Percentiles rank a stretch among this genome's conserved stretches.
These are phyloP conservation scores for Astrocystis sublimbata DNA, from an alignment of 495 filamentous ascomycete genomes.

Conservation along the genomic window DNA sequence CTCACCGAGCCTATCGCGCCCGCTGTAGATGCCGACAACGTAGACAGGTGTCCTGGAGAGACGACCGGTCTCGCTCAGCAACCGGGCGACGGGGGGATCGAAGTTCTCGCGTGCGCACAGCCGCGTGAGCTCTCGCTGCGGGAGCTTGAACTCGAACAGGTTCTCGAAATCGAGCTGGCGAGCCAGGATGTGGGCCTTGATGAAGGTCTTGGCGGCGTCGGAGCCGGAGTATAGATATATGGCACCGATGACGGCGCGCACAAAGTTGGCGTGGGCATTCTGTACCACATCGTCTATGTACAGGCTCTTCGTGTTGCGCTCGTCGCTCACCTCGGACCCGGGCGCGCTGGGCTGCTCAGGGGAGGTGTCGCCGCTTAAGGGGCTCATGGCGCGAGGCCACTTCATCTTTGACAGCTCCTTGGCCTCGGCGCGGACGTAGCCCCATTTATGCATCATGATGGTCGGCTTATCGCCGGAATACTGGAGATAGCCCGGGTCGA, in stretches of 20 bases:
- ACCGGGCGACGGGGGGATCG: constrained; percentile 79
- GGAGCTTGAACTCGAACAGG: constrained; percentile 80
- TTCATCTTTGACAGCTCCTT: constrained; percentile 44
- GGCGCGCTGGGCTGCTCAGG: constrained; percentile 11
- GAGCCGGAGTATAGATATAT: constrained; percentile 79
- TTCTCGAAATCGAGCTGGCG: constrained; percentile 72
- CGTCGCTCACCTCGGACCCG: constrained; percentile 26
- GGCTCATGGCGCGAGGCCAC: constrained; percentile 69
- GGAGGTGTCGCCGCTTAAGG: constrained; percentile 70
- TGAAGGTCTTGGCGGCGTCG: constrained; percentile 73
- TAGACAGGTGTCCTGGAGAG: constrained; percentile 81
- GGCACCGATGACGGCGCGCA: constrained; percentile 77
- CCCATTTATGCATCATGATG: constrained; percentile 45
- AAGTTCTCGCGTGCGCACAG: constrained; percentile 89
- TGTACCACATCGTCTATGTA: constrained; percentile 26
- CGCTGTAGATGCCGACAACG: constrained; percentile 91
- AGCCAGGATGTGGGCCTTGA: constrained; percentile 76
- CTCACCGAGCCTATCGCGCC: constrained; percentile 85
- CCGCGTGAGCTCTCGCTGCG: constrained; percentile 73
- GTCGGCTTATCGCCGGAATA: constrained; percentile 65
- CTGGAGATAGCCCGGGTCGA: constrained; percentile 92
- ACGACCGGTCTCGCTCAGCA: constrained; percentile 87
- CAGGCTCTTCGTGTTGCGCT: constrained; percentile 19
- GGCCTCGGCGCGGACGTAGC: constrained; percentile 40
- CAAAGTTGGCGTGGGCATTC: constrained; percentile 60